phyloP scores from a whole-genome alignment of 2,329 filamentous ascomycete species.

The Diaporthe citriasiana region DNA sequence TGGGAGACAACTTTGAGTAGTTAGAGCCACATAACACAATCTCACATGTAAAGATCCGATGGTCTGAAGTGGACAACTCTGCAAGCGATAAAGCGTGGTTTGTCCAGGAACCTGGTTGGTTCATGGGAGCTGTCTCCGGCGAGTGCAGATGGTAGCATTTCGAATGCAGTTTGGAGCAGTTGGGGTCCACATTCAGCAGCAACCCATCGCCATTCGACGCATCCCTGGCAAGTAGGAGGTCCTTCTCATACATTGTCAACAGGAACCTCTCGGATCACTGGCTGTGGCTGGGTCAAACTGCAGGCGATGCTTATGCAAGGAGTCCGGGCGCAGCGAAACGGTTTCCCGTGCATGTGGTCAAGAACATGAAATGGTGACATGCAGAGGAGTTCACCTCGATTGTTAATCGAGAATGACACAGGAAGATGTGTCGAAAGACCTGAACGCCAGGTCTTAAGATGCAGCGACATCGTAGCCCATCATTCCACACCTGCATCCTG shows the following conservation, averaged over 20 bases:
- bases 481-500: too few relatives aligned
- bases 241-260: background rate
- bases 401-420: background rate
- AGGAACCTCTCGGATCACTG: background rate
- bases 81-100: background rate
- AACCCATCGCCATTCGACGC: background rate
- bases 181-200: slow-evolving; percentile 5
- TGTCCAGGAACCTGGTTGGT: slow-evolving; percentile 12
- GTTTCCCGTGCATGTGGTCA: too few relatives aligned
- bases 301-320: slow-evolving; percentile 10
- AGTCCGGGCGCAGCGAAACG: background rate
- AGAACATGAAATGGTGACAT: background rate
- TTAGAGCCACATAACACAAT: background rate
- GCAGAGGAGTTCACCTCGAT: background rate
- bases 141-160: background rate
- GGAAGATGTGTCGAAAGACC: background rate
- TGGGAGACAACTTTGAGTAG: background rate
- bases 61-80: background rate
- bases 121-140: background rate
- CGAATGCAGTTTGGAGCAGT: background rate
- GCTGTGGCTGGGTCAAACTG: slow-evolving; percentile 11
- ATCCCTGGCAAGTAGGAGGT: background rate
- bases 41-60: background rate
- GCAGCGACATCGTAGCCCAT: background rate
- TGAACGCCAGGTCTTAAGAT: background rate